Base-by-base conservation (phyloP, 1,139 yeast genomes). In the Pichia sp. region DNA sequence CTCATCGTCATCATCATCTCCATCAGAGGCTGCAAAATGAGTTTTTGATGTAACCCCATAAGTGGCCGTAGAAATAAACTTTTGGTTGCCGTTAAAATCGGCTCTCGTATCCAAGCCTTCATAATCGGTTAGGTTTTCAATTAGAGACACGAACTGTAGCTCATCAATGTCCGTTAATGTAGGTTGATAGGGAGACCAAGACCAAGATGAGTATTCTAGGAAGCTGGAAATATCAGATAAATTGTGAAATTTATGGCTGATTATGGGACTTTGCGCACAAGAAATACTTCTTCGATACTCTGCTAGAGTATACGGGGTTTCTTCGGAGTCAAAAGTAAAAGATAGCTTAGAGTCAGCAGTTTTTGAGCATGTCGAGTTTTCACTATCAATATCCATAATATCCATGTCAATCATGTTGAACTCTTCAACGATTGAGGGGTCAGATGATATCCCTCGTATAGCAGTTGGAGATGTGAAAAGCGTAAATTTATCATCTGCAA, bases 181-280 rank as follows among this genome's bases (percentile, higher is more conserved):
- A 3, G 88, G 91, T 48, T 79, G 74, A 6, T 66, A 64, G 1
- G 65, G 59, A 2, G 67, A 69, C 94, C 94, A 84, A 5, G 85
- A 69, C 95, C 95, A 86, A 23, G 75, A 58, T 0, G 72, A 60
- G 12, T 54, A 39, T 20, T 60, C 56, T 13, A 69, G 44, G 17
- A 61, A 43, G 0, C 44, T 23, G 0, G 59, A 41, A 1, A 69
- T 48, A 5, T 54, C 51, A 3, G 53, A 30, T 1, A 57, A 42
- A 8, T 54, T 49, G 2, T 46, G 40, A n/a, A 66, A 48, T 1
- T 62, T 38, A 7, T 69, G 58, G 42, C 67, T 70, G 17, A 84
- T 54, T 1, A 84, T 63, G 0, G 91, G 83, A 0, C 79, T 64
- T 37, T 61, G 67, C 0, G 94, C 94, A 50, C 80, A 69, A 17